Percentiles rank a stretch among this genome's conserved stretches.
phyloP scores from a whole-genome alignment of 2,329 filamentous ascomycete genomes.

The Apiospora marii region DNA sequence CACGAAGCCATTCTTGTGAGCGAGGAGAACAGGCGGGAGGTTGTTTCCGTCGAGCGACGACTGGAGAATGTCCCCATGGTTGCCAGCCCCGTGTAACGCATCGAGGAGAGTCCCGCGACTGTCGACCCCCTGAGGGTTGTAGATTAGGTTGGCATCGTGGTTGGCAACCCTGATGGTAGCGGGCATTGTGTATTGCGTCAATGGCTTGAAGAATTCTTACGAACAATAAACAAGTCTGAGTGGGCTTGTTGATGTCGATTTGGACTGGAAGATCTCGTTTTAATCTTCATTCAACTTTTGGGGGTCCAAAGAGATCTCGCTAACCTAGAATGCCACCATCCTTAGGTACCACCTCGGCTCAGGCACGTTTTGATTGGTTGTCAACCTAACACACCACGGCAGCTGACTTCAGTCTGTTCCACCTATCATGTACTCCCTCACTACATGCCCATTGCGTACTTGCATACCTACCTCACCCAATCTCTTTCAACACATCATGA shows the following conservation, averaged over 20 bases:
- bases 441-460: neutral
- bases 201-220: too few relatives aligned
- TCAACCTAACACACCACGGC: neutral
- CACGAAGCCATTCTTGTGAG: constrained; percentile 20
- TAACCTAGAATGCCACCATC: too few relatives aligned
- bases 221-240: too few relatives aligned
- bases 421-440: neutral
- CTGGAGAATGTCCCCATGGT: neutral
- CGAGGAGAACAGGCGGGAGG: neutral
- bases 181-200: neutral
- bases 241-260: too few relatives aligned
- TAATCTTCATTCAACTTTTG: too few relatives aligned
- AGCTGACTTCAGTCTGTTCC: neutral
- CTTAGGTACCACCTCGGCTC: neutral
- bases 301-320: too few relatives aligned
- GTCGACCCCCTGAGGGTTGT: neutral
- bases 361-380: neutral
- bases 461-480: neutral
- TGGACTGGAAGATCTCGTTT: too few relatives aligned
- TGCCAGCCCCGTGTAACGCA: neutral
- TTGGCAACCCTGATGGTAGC: neutral
- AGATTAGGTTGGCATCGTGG: neutral
- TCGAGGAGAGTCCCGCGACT: neutral
- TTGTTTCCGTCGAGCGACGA: neutral
- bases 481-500: neutral